Evolutionary conservation across 495 filamentous ascomycete species (phyloP).

Genomic region (Annulohypoxylon nitens): DNA sequence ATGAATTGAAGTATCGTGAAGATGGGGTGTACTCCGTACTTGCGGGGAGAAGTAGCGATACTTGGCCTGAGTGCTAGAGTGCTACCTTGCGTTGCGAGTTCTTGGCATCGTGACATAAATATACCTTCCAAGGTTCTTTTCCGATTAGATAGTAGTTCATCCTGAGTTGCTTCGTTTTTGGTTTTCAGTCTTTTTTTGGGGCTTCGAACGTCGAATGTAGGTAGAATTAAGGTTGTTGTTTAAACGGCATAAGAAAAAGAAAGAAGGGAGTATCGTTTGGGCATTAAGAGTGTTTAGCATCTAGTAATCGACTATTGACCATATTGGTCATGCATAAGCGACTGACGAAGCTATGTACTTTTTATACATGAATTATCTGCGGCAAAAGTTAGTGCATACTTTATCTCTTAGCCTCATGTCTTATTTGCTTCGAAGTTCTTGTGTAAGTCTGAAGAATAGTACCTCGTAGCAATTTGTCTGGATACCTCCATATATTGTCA

Average conservation of each 20-base stretch:
- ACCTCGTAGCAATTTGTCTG: not conserved
- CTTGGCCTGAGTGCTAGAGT: conserved; percentile 25
- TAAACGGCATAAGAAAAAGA: not conserved
- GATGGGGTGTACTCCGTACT: conserved; percentile 44
- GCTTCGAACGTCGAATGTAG: not conserved
- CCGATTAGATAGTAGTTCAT: conserved; percentile 18
- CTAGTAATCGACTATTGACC: not conserved
- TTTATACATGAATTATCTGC: not conserved
- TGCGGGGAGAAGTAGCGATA: conserved; percentile 47
- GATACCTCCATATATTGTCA: not conserved
- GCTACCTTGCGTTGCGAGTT: conserved; percentile 33
- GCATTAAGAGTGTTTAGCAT: not conserved
- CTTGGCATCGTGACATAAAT: conserved; percentile 43
- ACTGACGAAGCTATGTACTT: not conserved
- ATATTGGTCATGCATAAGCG: not conserved
- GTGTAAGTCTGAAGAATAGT: not conserved
- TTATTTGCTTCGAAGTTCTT: not conserved
- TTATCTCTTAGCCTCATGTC: not conserved
- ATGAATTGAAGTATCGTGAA: conserved; percentile 43
- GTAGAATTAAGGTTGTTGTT: not conserved
- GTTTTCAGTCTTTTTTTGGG: not conserved
- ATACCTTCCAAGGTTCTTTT: conserved; percentile 11
- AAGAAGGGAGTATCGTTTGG: not conserved
- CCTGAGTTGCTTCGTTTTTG: not conserved
- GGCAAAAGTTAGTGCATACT: not conserved